Base-by-base conservation (phyloP, 2,329 filamentous ascomycete genomes). In the Neoascochyta sp. region DNA sequence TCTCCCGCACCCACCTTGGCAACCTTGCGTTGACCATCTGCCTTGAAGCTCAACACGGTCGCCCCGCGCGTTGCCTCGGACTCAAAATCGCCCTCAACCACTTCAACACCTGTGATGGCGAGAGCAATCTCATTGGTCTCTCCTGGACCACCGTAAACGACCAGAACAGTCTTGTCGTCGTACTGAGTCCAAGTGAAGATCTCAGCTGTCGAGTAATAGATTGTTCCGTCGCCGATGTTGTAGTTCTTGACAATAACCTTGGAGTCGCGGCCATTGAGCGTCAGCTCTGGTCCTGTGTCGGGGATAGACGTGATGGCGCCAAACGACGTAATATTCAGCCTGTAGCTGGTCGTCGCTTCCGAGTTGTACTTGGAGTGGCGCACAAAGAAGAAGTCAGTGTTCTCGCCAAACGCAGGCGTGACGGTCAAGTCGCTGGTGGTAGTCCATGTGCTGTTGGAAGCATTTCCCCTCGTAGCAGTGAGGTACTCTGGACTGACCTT, bases 401-500 rank as follows among this genome's bases (percentile, higher is more conserved):
- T 51, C 2, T 77, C 69, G 11, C 71, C 73, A 1, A 73, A 63
- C 1, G 87, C 59, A 0, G 79, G 78, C 1, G 83, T 86, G 2
- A 79, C 68, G 12, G 76, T 70, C 9, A 83, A 64, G 23, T 70
- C 66, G 1, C 56, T 41, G 17, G 70, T 75, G 7, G 48, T 54
- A 3, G 54, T 59, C 48, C 47, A 62, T 7, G 38, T 32, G 11
- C 46, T 45, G 16, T 30, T 63, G 12, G 55, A 56, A 13, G 47
- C 47, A 25, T 43, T 50, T n/a, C 52, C 54, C 14, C 59, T 47
- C 10, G 41, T 31, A 19, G 60, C 74, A 3, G 74, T 74, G 11
- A 87, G 63, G 47, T 86, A 89, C 0, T 74, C 76, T 0, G 83
- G 81, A 0, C 82, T 85, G 0, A 79, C 81, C 45, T 81, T 81